These are phyloP conservation scores for Stagonosporopsis tanaceti DNA, from an alignment of 2,329 filamentous ascomycete genomes.

Conservation along the genomic window DNA sequence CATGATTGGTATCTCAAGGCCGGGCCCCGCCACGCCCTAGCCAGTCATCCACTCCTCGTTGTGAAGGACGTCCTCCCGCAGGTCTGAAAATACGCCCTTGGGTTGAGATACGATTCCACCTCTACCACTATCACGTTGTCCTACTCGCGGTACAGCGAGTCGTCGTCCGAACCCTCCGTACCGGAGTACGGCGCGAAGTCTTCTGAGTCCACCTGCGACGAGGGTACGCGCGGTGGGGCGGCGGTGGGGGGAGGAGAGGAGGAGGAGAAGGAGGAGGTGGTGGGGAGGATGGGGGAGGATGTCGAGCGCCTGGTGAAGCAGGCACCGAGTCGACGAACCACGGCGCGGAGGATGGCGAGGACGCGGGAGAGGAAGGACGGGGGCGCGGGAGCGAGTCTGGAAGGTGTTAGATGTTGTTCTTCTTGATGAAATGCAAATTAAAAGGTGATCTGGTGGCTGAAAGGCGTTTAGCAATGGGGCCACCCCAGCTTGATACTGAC, in stretches of 20 bases:
- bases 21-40: not conserved
- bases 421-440: not conserved
- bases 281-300: not conserved
- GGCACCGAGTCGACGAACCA: not conserved
- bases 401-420: not conserved
- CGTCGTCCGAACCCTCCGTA: not conserved
- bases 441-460: not conserved
- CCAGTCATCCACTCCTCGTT: conserved; percentile 5
- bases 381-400: not conserved
- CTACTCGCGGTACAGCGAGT: not conserved
- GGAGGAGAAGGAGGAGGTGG: not conserved
- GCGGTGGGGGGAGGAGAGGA: not conserved
- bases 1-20: not conserved
- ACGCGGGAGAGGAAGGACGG: not conserved
- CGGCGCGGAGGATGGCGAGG: not conserved
- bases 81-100: conserved; percentile 9
- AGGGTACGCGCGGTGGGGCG: not conserved
- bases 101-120: not conserved
- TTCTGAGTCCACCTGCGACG: not conserved
- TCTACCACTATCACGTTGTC: not conserved
- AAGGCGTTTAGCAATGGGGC: not conserved
- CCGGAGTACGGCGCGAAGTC: not conserved
- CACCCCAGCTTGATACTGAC: not conserved
- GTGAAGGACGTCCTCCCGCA: conserved; percentile 11
- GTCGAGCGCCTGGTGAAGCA: not conserved